Evolutionary conservation across 768 basidiomycete genomes (phyloP), one percentile per base, ranked within the genome.

Genomic region (Lactarius evosmus): DNA sequence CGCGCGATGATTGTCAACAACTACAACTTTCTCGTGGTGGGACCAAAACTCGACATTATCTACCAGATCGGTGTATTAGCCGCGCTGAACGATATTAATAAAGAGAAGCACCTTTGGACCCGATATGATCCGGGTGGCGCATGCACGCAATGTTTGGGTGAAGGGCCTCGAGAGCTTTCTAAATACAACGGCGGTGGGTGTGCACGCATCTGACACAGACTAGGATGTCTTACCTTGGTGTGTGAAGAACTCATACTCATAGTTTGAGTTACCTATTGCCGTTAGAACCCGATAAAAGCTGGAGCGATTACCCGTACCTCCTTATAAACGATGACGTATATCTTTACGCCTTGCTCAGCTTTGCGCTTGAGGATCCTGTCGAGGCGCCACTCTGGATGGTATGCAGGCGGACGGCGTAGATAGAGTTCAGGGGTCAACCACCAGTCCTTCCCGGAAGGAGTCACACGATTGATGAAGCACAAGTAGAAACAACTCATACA

Each of bases 351-450:
- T 70, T 96, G 78, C 71, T 93, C 80, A 0, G 97, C 97, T 76
- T 98, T 98, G 58, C 88, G 83, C 74, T 90, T 79, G 56, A 98
- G 79, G 14, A 98, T 72, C 36, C 85, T 78, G 73, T 99, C 97
- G 30, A 99, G 82, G 29, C 97, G 83, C 85, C 88, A 99, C 75
- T 97, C 87, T 7, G 88, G 87, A 72, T 92, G 82, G 69, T 85
- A 76, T 0, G 92, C 91, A 7, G 95, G 88, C 1, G 96, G 97
- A 12, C 97, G 90, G 58, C 96, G 88, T 40, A 98, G 87, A 76
- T 93, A 97, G 3, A 98, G 77, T 72, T 98, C 96, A 1, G 96
- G 96, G 0, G 91, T 91, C 65, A 98, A 83, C 95, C 95, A 95
- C 93, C 91, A 92, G 67, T 91, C 89, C 86, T 89, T 66, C 27